Evolutionary conservation across 2,329 filamentous ascomycete genomes (phyloP), one percentile per base, ranked within the genome.

Genomic region (Curvularia verruculosa): DNA sequence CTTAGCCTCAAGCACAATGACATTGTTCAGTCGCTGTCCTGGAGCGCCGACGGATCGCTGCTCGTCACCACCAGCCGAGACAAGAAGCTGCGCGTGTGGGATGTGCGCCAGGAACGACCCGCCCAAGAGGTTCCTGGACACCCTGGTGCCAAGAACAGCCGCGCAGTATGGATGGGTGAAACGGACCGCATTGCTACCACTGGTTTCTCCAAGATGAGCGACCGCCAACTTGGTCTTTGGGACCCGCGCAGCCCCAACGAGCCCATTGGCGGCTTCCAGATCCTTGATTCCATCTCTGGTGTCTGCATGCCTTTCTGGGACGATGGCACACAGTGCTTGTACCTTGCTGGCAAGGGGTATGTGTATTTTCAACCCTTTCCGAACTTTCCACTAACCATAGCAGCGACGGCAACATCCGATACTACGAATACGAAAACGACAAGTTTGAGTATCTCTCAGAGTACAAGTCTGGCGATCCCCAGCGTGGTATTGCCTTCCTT

Each of bases 221-320:
- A 99, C 80, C 88, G 95, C 52, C 95, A 99, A 77, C 84, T 99
- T 67, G 95, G 91, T 51, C 84, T 99, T 36, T 99, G 95, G 95
- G 95, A 99, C 81, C 87, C 92, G 46, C 90, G 93, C 67, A 89
- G 87, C 63, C 86, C 87, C 18, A 80, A 77, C 34, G 89, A 96
- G 70, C 95, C 95, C 47, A 89, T 98, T 69, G 92, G 91, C 49
- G 93, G 92, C 15, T 97, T 97, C 80, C 88, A 86, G 69, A 90
- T 90, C 67, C 85, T 99, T 47, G 95, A 99, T 79, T 96, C 92
- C 45, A 96, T 96, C 71, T 97, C 94, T 44, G 95, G 95, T 75
- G 93, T 99, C 58, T 96, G 92, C 84, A 97, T 99, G 91, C 95
- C 95, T 29, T 98, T 99, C 85, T 99, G 95, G 95, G 95, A 99